Conservation (phyloP, 805 yeast species). For the Ogataea methanolica region DNA sequence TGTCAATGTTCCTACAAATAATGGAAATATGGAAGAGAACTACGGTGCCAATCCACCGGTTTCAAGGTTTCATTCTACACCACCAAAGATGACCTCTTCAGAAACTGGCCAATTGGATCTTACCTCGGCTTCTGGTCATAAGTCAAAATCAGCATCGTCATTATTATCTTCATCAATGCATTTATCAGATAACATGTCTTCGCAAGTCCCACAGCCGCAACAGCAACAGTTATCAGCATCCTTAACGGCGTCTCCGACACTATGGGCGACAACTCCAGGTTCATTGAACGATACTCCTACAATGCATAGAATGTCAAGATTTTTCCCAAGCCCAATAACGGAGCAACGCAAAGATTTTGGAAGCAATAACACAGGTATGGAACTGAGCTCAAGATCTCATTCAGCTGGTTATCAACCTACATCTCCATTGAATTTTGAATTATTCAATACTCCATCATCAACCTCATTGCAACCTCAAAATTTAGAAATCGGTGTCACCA, state of each 20-base stretch:
- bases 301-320: conserved; percentile 27
- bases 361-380: conserved; percentile 1
- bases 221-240: conserved; percentile 5
- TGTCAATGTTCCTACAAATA: no score
- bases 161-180: background rate
- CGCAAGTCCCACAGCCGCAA: background rate
- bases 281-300: conserved; percentile 21
- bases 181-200: background rate
- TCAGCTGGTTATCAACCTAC: conserved; percentile 16
- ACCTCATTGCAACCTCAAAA: conserved; percentile 1
- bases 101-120: no score
- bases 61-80: no score
- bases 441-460: conserved; percentile 3
- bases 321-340: conserved; percentile 31
- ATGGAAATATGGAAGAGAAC: no score
- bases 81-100: no score
- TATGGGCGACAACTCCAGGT: conserved; percentile 21
- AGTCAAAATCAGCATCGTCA: background rate
- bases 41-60: no score
- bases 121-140: background rate
- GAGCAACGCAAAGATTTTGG: conserved; percentile 18
- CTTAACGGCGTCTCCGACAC: conserved; percentile 18
- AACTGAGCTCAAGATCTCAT: conserved; percentile 13
- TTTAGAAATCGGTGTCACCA: background rate
- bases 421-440: conserved; percentile 18